Percentiles rank a stretch among this genome's conserved stretches.
These are phyloP conservation scores for Lablab purpureus DNA, from an alignment of 306 rosid genomes.

Conservation along the genomic window DNA sequence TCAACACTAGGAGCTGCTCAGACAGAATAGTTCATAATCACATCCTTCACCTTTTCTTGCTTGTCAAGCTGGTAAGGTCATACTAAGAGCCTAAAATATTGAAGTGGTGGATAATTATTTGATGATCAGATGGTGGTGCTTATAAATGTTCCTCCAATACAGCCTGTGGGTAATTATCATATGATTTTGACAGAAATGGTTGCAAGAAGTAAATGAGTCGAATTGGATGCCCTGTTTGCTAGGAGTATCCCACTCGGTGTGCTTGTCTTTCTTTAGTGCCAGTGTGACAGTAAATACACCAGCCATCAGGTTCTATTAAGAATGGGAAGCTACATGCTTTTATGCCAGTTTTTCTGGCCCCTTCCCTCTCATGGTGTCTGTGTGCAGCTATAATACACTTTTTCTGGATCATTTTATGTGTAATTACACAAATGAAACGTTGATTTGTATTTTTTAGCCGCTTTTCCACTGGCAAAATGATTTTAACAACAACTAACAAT, in stretches of 20 bases:
- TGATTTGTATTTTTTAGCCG: constrained; percentile 22
- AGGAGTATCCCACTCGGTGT: constrained; percentile 25
- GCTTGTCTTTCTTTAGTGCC: constrained; percentile 1
- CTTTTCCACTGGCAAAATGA: constrained; percentile 49
- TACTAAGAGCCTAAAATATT: constrained; percentile 7
- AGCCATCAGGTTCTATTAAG: not conserved
- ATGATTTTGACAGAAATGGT: not conserved
- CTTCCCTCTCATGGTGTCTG: constrained; percentile 3
- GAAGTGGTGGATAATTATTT: constrained; percentile 4
- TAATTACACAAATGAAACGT: constrained; percentile 15
- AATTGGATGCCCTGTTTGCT: not conserved
- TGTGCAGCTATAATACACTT: not conserved
- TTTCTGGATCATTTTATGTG: constrained; percentile 2
- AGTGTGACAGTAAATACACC: not conserved
- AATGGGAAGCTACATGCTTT: not conserved
- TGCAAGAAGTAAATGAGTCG: constrained; percentile 13
- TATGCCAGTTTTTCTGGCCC: not conserved
- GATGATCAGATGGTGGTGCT: not conserved
- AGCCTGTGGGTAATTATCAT: not conserved
- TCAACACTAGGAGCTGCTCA: constrained; percentile 40
- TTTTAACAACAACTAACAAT: constrained; percentile 42
- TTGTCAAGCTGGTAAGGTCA: not conserved
- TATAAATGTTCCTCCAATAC: constrained; percentile 20
- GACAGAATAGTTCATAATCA: not conserved
- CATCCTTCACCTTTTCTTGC: not conserved